Conservation (phyloP, 768 basidiomycete species). For the Fomitopsis serialis region DNA sequence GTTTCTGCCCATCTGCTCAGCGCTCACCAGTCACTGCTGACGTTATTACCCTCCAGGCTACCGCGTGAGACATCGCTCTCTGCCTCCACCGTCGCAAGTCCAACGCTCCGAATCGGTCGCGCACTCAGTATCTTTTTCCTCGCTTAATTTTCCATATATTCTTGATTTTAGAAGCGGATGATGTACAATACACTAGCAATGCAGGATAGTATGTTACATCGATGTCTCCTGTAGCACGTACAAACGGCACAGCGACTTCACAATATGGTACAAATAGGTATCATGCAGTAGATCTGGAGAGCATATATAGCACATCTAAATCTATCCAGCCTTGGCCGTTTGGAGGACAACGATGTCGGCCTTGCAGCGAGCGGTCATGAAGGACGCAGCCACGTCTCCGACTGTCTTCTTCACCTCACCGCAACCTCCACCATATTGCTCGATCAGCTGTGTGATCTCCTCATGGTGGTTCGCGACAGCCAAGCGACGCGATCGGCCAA, state of each 20-base stretch:
- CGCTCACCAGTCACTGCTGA: not conserved
- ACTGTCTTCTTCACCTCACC: conserved; percentile 75
- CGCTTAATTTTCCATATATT: no score
- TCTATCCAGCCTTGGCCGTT: conserved; percentile 25
- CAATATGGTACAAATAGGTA: conserved; percentile 3
- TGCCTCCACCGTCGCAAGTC: no score
- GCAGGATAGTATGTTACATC: no score
- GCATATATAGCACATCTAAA: not conserved
- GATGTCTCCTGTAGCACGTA: no score
- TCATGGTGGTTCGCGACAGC: conserved; percentile 64
- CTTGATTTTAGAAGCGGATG: no score
- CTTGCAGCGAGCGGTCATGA: conserved; percentile 57
- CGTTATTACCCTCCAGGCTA: not conserved
- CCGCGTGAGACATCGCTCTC: no score
- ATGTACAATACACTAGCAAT: no score
- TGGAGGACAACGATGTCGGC: conserved; percentile 67
- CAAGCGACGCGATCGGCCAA: conserved; percentile 71
- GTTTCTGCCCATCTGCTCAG: not conserved
- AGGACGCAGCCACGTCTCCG: conserved; percentile 77
- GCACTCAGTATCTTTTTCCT: not conserved
- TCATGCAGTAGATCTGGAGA: not conserved
- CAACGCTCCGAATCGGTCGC: no score
- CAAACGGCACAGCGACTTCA: no score
- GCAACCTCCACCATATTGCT: conserved; percentile 48
- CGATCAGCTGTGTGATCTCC: conserved; percentile 66